These are phyloP conservation scores for Byssothecium circinans DNA, from an alignment of 2,329 filamentous ascomycete genomes.

Conservation along the genomic window DNA sequence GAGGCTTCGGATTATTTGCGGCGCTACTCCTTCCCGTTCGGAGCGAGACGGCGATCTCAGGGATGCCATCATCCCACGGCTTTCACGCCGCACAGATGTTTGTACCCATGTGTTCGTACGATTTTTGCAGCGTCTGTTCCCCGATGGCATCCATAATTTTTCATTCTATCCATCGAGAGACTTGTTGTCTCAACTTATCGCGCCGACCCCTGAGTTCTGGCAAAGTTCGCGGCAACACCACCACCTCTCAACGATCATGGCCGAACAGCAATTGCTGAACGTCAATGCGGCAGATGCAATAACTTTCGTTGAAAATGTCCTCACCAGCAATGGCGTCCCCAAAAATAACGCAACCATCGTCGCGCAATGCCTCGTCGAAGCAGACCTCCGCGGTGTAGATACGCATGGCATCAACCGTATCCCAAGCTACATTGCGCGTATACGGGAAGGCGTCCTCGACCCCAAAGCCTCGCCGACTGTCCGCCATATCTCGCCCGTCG, in stretches of 20 bases:
- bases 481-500: slow-evolving; percentile 67
- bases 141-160: background rate
- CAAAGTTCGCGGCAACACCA: too few relatives aligned
- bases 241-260: slow-evolving; percentile 1
- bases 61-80: background rate
- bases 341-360: slow-evolving; percentile 62
- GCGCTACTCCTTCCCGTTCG: too few relatives aligned
- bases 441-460: slow-evolving; percentile 70
- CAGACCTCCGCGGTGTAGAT: slow-evolving; percentile 77
- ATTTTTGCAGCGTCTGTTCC: background rate
- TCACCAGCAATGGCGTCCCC: slow-evolving; percentile 64
- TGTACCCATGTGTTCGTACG: background rate
- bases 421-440: slow-evolving; percentile 73
- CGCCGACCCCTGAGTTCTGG: too few relatives aligned
- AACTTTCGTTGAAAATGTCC: slow-evolving; percentile 56
- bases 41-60: too few relatives aligned
- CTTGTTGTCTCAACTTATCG: background rate
- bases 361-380: slow-evolving; percentile 69
- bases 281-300: slow-evolving; percentile 24
- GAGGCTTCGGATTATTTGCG: too few relatives aligned
- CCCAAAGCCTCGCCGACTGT: slow-evolving; percentile 61
- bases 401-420: slow-evolving; percentile 79
- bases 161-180: background rate
- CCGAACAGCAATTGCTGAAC: slow-evolving; percentile 16
- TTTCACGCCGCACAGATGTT: background rate